Conservation (phyloP, 768 basidiomycete species). For the Pluteus cervinus region DNA sequence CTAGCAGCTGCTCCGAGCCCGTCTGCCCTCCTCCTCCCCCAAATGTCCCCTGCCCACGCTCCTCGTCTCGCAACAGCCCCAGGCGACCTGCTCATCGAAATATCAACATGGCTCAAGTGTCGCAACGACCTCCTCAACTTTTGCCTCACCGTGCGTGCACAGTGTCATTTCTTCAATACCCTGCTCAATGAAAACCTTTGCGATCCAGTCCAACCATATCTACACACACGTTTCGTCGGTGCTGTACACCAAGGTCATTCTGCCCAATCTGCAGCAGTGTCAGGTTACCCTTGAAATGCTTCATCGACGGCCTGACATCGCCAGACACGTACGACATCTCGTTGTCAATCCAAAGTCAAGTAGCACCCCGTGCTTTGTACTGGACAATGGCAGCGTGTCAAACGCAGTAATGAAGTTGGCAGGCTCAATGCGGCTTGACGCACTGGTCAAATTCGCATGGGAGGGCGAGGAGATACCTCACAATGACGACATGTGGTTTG, state of each 20-base stretch:
- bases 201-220: conserved; percentile 44
- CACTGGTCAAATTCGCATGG: conserved; percentile 64
- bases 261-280: conserved; percentile 56
- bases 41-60: not conserved
- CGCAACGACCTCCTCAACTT: conserved; percentile 53
- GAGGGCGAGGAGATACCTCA: conserved; percentile 63
- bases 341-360: conserved; percentile 34
- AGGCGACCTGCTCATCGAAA: conserved; percentile 61
- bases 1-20: not conserved
- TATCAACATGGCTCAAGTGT: conserved; percentile 47
- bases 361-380: conserved; percentile 15
- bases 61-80: conserved; percentile 26
- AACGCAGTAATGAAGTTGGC: conserved; percentile 46
- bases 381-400: conserved; percentile 38
- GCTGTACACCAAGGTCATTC: conserved; percentile 53
- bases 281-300: conserved; percentile 64
- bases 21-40: not conserved
- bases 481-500: conserved; percentile 75
- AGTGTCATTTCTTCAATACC: not conserved
- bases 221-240: conserved; percentile 47
- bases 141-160: conserved; percentile 47
- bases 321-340: conserved; percentile 63
- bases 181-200: conserved; percentile 1
- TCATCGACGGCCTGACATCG: conserved; percentile 40
- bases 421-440: conserved; percentile 46